Conservation (phyloP, 208 protist species). For the Crithidia bombi region DNA sequence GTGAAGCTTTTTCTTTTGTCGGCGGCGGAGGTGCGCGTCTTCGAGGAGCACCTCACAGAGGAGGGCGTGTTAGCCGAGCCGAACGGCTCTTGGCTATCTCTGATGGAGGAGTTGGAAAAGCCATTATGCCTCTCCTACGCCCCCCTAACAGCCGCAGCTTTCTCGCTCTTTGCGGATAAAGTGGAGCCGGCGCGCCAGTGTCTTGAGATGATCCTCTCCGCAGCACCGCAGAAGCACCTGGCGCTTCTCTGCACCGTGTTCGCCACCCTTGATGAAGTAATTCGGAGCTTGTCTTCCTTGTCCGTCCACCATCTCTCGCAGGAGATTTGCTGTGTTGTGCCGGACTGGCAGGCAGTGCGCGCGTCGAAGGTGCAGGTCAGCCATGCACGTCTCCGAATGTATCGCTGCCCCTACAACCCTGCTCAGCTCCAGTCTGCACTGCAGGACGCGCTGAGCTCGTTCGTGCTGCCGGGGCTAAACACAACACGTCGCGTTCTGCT, state of each 20-base stretch:
- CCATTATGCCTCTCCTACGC: no score
- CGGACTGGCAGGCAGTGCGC: slow-evolving; percentile 33
- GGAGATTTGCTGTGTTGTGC: slow-evolving; percentile 32
- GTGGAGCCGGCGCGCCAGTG: neutral
- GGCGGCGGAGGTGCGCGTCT: neutral
- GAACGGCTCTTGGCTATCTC: no score
- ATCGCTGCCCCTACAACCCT: slow-evolving; percentile 52
- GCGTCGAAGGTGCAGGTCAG: slow-evolving; percentile 24
- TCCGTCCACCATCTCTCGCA: neutral
- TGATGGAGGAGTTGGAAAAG: no score
- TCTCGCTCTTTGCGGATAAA: neutral
- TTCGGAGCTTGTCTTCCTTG: slow-evolving; percentile 25
- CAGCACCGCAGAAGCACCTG: neutral
- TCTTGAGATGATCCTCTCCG: neutral
- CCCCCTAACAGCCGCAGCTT: no score
- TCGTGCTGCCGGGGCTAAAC: slow-evolving; percentile 22
- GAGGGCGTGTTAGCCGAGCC: no score
- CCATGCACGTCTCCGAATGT: slow-evolving; percentile 10
- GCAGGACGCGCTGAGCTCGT: slow-evolving; percentile 37
- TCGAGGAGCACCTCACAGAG: neutral
- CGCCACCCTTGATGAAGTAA: slow-evolving; percentile 26
- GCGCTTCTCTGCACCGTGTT: slow-evolving; percentile 31
- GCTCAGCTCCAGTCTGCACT: slow-evolving; percentile 41
- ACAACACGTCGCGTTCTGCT: slow-evolving; percentile 16
- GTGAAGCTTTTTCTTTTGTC: neutral